These are phyloP conservation scores for Nevesoporus exiguus DNA, from an alignment of 768 basidiomycete genomes.

Conservation along the genomic window DNA sequence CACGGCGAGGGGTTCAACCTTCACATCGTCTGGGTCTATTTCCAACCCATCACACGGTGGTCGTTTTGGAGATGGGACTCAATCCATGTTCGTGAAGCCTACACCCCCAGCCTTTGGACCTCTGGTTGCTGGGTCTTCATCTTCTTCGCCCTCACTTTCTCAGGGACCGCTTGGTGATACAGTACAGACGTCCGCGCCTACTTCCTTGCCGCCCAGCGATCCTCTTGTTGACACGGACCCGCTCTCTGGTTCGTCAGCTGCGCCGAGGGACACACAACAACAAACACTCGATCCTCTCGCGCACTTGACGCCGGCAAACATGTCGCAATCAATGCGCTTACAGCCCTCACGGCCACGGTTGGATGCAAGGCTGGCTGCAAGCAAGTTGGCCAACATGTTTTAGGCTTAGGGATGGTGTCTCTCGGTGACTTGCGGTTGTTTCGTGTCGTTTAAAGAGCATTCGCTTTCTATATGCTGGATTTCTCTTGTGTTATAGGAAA, in stretches of 20 bases:
- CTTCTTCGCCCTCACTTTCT: conserved; percentile 30
- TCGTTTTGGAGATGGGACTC: conserved; percentile 68
- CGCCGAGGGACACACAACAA: conserved; percentile 23
- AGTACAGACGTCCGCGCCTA: conserved; percentile 5
- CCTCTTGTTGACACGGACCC: conserved; percentile 19
- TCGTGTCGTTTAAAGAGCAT: conserved; percentile 3
- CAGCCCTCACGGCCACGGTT: conserved; percentile 69
- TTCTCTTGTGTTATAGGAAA: conserved; percentile 8
- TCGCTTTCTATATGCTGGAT: conserved; percentile 19
- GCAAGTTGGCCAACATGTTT: conserved; percentile 89
- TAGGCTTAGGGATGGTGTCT: conserved; percentile 30
- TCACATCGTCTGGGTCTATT: conserved; percentile 29
- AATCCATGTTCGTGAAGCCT: conserved; percentile 74
- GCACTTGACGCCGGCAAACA: conserved; percentile 53
- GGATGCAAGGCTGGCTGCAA: conserved; percentile 83
- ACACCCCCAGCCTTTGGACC: conserved; percentile 36
- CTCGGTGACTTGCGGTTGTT: neutral
- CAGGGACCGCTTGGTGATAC: conserved; percentile 19
- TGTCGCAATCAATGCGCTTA: conserved; percentile 72
- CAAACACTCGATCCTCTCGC: conserved; percentile 60
- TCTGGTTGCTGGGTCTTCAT: conserved; percentile 35
- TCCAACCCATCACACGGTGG: conserved; percentile 58
- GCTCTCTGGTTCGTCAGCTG: conserved; percentile 8
- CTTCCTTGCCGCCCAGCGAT: conserved; percentile 9
- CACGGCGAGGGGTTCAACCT: conserved; percentile 17